A percentile compares a stretch with the other conserved stretches of the same genome.
Conservation (phyloP, 1,284 basidiomycete species). For the Gymnopus androsaceus region DNA sequence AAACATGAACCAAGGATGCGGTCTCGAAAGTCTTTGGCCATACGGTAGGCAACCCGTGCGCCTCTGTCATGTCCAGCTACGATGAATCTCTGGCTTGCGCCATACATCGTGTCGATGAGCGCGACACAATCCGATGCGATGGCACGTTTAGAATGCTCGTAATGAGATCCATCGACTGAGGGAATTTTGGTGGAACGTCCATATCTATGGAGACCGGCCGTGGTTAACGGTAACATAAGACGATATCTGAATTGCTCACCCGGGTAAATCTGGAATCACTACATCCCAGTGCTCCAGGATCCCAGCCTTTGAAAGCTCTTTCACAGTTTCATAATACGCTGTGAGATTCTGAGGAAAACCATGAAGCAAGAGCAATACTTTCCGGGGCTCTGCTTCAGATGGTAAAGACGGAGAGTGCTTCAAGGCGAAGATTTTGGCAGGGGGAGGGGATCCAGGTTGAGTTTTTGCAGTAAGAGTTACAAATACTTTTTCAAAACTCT, state of each 20-base stretch:
- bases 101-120: conserved; percentile 12
- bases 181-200: conserved; percentile 14
- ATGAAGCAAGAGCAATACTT: conserved; percentile 14
- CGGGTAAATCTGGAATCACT: conserved; percentile 18
- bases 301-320: conserved; percentile 9
- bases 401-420: not conserved
- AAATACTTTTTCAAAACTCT: not conserved
- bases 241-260: conserved; percentile 7
- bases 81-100: conserved; percentile 6
- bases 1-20: conserved; percentile 9
- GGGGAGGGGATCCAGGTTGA: not conserved
- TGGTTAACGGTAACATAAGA: no score
- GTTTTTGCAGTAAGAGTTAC: not conserved
- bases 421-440: conserved; percentile 12
- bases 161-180: conserved; percentile 15
- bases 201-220: conserved; percentile 7
- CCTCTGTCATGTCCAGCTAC: conserved; percentile 18
- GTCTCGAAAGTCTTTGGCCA: conserved; percentile 13
- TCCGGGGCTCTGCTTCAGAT: not conserved
- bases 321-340: conserved; percentile 8
- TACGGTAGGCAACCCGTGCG: conserved; percentile 15
- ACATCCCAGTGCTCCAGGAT: conserved; percentile 14
- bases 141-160: conserved; percentile 15
- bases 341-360: conserved; percentile 18
- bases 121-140: conserved; percentile 15